phyloP scores from a whole-genome alignment of 805 yeast species.

The Pichia pseudocactophila region DNA sequence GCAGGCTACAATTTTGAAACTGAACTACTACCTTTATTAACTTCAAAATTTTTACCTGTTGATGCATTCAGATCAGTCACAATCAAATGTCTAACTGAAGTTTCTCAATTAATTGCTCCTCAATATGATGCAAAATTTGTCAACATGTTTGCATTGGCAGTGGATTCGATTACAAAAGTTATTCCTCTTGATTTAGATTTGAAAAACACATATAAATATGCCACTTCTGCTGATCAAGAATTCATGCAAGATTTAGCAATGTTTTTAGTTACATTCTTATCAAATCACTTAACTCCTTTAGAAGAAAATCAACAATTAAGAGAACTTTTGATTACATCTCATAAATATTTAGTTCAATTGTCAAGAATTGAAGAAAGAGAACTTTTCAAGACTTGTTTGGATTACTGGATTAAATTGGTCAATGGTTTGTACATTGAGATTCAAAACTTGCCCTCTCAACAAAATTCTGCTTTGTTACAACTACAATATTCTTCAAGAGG shows the following conservation, averaged over 20 bases:
- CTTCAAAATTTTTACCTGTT: constrained; percentile 69
- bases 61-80: constrained; percentile 76
- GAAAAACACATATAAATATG: constrained; percentile 59
- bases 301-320: constrained; percentile 45
- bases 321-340: constrained; percentile 60
- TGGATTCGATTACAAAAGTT: constrained; percentile 58
- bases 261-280: constrained; percentile 78
- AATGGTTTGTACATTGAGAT: constrained; percentile 75
- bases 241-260: constrained; percentile 92
- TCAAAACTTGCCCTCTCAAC: constrained; percentile 65
- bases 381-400: constrained; percentile 88
- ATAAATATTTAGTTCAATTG: constrained; percentile 71
- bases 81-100: constrained; percentile 89
- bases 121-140: constrained; percentile 51
- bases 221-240: constrained; percentile 80
- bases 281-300: constrained; percentile 58
- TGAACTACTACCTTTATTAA: constrained; percentile 59
- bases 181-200: constrained; percentile 71
- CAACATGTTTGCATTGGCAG: constrained; percentile 58
- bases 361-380: constrained; percentile 94
- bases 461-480: constrained; percentile 70
- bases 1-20: constrained; percentile 84
- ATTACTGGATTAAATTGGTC: constrained; percentile 90
- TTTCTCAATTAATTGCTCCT: constrained; percentile 57
- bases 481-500: constrained; percentile 47